Percentiles rank a stretch among this genome's conserved stretches.
Evolutionary conservation across 192 early-diverging fungal genomes (phyloP).

Genomic region (Linnemannia schmuckeri): DNA sequence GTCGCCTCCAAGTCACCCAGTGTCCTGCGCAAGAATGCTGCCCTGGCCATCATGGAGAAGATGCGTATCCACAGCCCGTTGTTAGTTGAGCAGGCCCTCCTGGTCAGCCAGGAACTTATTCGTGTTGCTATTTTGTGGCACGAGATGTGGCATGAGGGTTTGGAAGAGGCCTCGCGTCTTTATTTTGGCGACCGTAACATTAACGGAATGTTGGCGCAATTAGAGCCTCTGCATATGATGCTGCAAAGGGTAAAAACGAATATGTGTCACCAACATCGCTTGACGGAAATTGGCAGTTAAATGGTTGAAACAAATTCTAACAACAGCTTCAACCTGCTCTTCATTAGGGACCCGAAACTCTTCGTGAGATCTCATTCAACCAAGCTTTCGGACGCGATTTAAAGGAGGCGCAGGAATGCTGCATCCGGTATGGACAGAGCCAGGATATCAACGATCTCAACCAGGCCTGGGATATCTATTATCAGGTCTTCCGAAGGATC

Average conservation of each 20-base stretch:
- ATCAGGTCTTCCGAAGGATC: slow-evolving; percentile 84
- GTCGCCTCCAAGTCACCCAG: slow-evolving; percentile 95
- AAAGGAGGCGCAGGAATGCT: slow-evolving; percentile 88
- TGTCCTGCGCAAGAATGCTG: slow-evolving; percentile 77
- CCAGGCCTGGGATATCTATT: slow-evolving; percentile 96
- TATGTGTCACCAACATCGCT: neutral
- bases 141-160: slow-evolving; percentile 97
- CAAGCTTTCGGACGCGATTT: slow-evolving; percentile 91
- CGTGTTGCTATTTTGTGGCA: slow-evolving; percentile 96
- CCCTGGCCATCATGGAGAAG: slow-evolving; percentile 91
- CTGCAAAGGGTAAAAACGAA: slow-evolving; percentile 67
- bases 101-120: slow-evolving; percentile 97
- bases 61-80: slow-evolving; percentile 85
- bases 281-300: neutral
- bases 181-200: slow-evolving; percentile 86
- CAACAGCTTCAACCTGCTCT: neutral
- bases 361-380: slow-evolving; percentile 91
- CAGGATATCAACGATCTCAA: slow-evolving; percentile 87
- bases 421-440: slow-evolving; percentile 80
- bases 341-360: slow-evolving; percentile 84
- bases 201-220: slow-evolving; percentile 88
- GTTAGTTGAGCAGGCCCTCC: slow-evolving; percentile 92
- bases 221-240: slow-evolving; percentile 91
- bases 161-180: slow-evolving; percentile 87
- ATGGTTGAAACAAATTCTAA: neutral